Evolutionary conservation across 2,329 filamentous ascomycete species (phyloP).

Genomic region (Mollisiaceae sp.): DNA sequence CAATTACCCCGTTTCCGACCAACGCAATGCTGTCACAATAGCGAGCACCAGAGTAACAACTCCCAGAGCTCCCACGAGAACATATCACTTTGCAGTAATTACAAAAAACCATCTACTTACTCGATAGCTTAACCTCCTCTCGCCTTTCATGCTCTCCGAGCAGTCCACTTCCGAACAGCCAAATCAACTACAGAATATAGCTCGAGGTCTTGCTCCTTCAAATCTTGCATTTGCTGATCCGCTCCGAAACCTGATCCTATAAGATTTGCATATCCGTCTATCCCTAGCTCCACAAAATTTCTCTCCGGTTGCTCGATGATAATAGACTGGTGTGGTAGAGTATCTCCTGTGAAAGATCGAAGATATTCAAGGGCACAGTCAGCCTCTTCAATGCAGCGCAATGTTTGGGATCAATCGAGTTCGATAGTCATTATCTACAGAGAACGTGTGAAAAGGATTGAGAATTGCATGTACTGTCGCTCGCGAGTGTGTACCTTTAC

Average conservation of each 20-base stretch:
- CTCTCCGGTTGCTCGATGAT: slow-evolving; percentile 1
- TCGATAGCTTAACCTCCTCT: slow-evolving; percentile 1
- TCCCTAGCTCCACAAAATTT: not conserved
- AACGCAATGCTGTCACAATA: slow-evolving; percentile 17
- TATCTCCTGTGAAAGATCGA: slow-evolving; percentile 7
- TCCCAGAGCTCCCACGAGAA: not conserved
- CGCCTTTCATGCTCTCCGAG: slow-evolving; percentile 3
- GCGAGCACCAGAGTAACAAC: slow-evolving; percentile 15
- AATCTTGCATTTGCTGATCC: not conserved
- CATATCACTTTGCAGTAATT: not conserved
- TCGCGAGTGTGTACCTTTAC: no score
- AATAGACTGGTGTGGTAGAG: not conserved
- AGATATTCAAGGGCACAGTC: slow-evolving; percentile 5
- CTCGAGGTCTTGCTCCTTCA: not conserved
- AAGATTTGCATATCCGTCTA: slow-evolving; percentile 11
- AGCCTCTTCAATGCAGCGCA: not conserved
- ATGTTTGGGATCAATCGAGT: not conserved
- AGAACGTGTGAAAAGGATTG: no score
- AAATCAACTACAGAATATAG: not conserved
- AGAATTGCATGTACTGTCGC: no score
- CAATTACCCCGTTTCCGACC: slow-evolving; percentile 23
- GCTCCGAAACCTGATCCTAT: slow-evolving; percentile 11
- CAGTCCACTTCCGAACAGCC: not conserved
- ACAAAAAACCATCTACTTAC: slow-evolving; percentile 1
- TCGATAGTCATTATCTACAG: no score